phyloP scores from a whole-genome alignment of 2,329 filamentous ascomycete genomes.

The Colletotrichum scovillei region DNA sequence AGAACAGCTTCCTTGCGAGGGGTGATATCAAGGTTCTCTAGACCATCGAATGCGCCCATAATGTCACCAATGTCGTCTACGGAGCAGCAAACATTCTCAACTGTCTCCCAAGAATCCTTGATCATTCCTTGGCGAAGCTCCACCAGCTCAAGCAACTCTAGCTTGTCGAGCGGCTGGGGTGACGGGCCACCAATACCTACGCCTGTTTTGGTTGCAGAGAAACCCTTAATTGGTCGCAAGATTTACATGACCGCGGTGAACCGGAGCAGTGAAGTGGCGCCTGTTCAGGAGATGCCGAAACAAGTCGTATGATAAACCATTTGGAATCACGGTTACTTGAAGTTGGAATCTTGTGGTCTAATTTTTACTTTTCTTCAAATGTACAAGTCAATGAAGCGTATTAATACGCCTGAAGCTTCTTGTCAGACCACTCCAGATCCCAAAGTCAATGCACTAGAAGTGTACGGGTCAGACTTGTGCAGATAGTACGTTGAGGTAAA shows the following conservation, averaged over 20 bases:
- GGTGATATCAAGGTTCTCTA: background rate
- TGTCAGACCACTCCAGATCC: no score
- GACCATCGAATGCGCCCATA: accelerated
- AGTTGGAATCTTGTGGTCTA: background rate
- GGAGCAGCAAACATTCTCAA: background rate
- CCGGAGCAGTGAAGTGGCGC: background rate
- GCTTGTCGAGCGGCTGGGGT: constrained; percentile 18
- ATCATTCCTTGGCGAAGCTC: constrained; percentile 7
- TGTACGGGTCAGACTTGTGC: no score
- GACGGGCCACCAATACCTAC: constrained; percentile 4
- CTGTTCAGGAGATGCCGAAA: background rate
- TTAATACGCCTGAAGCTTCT: background rate
- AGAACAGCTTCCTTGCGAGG: background rate
- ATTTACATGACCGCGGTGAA: background rate
- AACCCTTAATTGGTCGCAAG: background rate
- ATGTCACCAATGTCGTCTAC: background rate
- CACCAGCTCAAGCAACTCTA: background rate
- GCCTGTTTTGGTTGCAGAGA: background rate
- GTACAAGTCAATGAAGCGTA: background rate
- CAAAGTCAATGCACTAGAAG: no score
- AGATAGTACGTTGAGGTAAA: no score
- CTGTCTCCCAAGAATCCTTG: background rate
- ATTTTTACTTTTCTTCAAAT: background rate
- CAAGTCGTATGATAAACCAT: background rate
- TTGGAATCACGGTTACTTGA: background rate